Percentiles rank a stretch among this genome's conserved stretches.
phyloP scores from a whole-genome alignment of 2,329 filamentous ascomycete species.

The Clarireedia paspali region DNA sequence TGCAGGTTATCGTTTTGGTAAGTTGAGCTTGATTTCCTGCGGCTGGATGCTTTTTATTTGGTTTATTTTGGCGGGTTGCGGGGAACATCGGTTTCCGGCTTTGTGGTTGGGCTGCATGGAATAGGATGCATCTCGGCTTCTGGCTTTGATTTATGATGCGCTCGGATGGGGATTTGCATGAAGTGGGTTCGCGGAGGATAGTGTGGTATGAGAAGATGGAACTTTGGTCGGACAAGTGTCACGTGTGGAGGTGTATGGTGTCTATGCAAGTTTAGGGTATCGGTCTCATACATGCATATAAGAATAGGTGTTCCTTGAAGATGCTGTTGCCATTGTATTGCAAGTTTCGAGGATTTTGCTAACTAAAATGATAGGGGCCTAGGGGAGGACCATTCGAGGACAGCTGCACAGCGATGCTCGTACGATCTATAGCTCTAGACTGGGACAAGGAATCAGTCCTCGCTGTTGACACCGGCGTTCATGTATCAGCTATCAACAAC shows the following conservation, averaged over 20 bases:
- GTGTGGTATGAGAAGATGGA: no score
- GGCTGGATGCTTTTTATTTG: background rate
- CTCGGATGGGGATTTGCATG: no score
- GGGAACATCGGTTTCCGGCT: background rate
- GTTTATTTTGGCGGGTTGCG: background rate
- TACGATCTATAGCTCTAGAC: slow-evolving; percentile 68
- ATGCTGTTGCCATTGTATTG: no score
- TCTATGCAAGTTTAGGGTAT: no score
- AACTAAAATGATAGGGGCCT: slow-evolving; percentile 55
- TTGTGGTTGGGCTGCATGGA: background rate
- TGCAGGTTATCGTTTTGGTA: slow-evolving; percentile 72
- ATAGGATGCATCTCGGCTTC: no score
- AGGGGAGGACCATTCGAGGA: slow-evolving; percentile 86
- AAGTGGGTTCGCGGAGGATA: no score
- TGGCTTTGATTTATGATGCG: no score
- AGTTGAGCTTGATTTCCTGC: slow-evolving; percentile 30
- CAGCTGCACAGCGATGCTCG: slow-evolving; percentile 78
- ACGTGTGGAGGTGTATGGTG: no score
- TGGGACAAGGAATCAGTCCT: slow-evolving; percentile 80
- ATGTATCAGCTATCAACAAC: slow-evolving; percentile 75
- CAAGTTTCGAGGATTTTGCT: background rate
- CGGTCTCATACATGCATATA: no score
- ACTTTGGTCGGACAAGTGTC: no score
- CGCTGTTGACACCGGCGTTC: slow-evolving; percentile 89
- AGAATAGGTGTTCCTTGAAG: no score